Base-by-base conservation (phyloP, 1,139 yeast genomes). In the Protomyces inouyei region DNA sequence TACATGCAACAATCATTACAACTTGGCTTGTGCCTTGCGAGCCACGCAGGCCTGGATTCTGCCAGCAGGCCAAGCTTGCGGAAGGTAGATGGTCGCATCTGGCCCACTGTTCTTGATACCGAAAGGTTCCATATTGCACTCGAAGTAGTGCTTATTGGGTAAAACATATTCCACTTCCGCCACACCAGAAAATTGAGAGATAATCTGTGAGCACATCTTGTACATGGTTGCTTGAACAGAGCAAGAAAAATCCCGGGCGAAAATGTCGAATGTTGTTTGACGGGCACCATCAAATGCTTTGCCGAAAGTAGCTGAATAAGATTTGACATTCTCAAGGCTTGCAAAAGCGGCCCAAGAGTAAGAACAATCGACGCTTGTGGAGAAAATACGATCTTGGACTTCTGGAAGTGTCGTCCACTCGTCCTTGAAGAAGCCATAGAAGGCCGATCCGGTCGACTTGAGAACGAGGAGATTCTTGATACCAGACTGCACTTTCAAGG, bases 191-290 rank as follows among this genome's bases (percentile, higher is more conserved):
- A 83, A 86, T 61, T 72, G 74, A 63, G 78, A 80, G 73, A 91
- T 82, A 69, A 91, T 89, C 69, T 84, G 84, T 68, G 83, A 80
- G 51, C 89, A 82, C 93, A 91, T 91, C 80, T 90, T 88, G 81
- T 84, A 91, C 97, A 90, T 90, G 68, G 97, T 91, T 53, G 96
- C 96, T 79, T 91, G 97, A 60, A 91, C 97, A 18, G 95, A 87
- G 21, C 96, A 84, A 9, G 96, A 88, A 76, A 88, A 85, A 76
- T 91, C 97, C 64, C 81, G 76, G 28, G 97, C 96, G 76, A 91
- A 91, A 67, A 82, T 80, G 66, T 85, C 87, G 71, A 91, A 80
- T 2, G 96, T 90, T 70, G 83, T 80, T 61, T 79, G 79, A 72
- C 91, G 82, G 28, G 92, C 95, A 23, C 74, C 73, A 36, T 79